A percentile compares a stretch with the other conserved stretches of the same genome.
These are phyloP conservation scores for Fraxinus baroniana DNA, from an alignment of 305 asterid species.

Conservation along the genomic window DNA sequence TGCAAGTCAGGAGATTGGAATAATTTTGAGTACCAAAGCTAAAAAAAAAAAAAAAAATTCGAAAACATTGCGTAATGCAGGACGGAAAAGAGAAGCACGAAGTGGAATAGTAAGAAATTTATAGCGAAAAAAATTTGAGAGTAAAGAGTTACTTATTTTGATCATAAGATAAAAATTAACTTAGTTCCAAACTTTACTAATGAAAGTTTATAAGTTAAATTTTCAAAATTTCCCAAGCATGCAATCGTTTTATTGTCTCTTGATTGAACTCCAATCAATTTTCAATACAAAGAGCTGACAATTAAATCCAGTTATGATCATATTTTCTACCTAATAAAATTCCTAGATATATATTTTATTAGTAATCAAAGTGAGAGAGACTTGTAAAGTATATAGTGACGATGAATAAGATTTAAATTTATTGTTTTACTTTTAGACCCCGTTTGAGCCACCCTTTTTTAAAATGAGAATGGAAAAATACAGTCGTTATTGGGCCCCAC, in stretches of 20 bases:
- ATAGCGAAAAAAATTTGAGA: no score
- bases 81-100: neutral
- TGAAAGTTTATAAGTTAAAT: neutral
- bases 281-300: neutral
- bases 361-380: neutral
- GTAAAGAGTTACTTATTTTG: neutral
- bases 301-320: neutral
- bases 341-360: neutral
- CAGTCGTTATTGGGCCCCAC: no score
- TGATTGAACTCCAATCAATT: neutral
- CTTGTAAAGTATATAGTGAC: no score
- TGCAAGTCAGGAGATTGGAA: neutral
- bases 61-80: neutral
- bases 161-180: no score
- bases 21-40: neutral
- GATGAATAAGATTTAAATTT: no score
- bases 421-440: neutral
- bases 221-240: neutral
- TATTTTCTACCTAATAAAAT: neutral
- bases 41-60: fast-evolving
- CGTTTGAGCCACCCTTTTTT: no score
- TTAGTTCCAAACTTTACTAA: neutral
- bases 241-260: neutral
- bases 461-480: no score
- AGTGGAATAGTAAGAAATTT: neutral